Evolutionary conservation across 169 alveolate species (phyloP).

Genomic region (Cyclospora cayetanensis): DNA sequence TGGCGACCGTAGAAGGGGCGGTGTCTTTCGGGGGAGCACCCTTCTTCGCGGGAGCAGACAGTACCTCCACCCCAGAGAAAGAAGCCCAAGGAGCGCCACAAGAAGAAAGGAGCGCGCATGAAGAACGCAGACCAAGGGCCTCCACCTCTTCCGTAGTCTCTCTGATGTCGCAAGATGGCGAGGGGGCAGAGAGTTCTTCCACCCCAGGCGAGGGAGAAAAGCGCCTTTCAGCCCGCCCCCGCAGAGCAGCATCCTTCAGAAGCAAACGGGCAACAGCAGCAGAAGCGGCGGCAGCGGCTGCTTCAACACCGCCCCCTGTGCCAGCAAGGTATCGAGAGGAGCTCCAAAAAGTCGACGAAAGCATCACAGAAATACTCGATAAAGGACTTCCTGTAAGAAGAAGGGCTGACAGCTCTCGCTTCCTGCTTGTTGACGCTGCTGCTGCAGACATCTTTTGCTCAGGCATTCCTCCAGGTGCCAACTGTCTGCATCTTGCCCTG

Average conservation of each 20-base stretch:
- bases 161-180: slow-evolving; percentile 23
- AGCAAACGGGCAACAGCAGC: slow-evolving; percentile 17
- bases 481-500: too few relatives aligned
- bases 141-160: slow-evolving; percentile 10
- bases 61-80: too few relatives aligned
- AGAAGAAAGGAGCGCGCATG: too few relatives aligned
- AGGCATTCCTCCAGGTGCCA: too few relatives aligned
- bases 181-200: not conserved
- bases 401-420: too few relatives aligned
- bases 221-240: not conserved
- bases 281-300: slow-evolving; percentile 11
- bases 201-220: not conserved
- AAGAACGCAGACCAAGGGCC: not conserved
- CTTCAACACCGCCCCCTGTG: slow-evolving; percentile 33
- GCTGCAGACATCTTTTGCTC: too few relatives aligned
- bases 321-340: slow-evolving; percentile 16
- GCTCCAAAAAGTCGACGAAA: not conserved
- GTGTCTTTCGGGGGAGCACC: too few relatives aligned
- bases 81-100: too few relatives aligned
- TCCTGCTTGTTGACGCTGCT: too few relatives aligned
- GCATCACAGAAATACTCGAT: not conserved
- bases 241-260: not conserved
- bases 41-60: too few relatives aligned
- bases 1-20: too few relatives aligned
- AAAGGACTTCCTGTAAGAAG: not conserved